These are phyloP conservation scores for Isatis tinctoria DNA, from an alignment of 345 rosid genomes.

Conservation along the genomic window DNA sequence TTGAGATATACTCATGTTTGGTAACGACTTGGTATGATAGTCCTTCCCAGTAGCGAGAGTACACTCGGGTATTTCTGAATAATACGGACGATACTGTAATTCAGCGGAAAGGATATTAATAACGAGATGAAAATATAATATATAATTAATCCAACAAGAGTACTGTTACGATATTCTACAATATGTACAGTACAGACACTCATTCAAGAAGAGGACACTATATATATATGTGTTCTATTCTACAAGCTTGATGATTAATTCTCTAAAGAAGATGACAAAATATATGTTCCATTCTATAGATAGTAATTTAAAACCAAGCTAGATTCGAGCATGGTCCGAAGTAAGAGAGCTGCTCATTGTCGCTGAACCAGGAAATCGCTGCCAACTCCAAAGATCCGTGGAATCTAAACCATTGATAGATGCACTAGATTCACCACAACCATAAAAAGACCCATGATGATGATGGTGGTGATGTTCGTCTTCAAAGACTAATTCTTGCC, in stretches of 20 bases:
- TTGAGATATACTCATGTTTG: no score
- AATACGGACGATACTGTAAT: background rate
- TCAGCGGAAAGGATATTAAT: background rate
- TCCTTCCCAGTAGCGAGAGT: no score
- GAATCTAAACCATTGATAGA: slow-evolving; percentile 6
- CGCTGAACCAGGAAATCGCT: background rate
- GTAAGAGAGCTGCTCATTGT: slow-evolving; percentile 16
- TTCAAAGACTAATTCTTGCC: slow-evolving; percentile 19
- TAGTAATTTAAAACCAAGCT: slow-evolving; percentile 11
- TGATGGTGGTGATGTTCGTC: slow-evolving; percentile 13
- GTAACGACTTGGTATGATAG: no score
- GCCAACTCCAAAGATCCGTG: slow-evolving; percentile 12
- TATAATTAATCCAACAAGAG: background rate
- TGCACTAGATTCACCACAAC: background rate
- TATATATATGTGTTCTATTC: background rate
- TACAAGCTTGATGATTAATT: slow-evolving; percentile 2
- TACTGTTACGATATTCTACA: background rate
- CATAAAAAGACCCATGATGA: slow-evolving; percentile 7
- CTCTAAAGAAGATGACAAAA: background rate
- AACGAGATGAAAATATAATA: background rate
- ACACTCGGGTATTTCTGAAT: background rate
- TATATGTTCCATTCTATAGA: slow-evolving; percentile 6
- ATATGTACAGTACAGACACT: background rate
- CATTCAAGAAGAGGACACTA: background rate
- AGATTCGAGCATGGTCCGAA: background rate